phyloP scores from a whole-genome alignment of 2,329 filamentous ascomycete species.

The Sordariomycetes sp. region DNA sequence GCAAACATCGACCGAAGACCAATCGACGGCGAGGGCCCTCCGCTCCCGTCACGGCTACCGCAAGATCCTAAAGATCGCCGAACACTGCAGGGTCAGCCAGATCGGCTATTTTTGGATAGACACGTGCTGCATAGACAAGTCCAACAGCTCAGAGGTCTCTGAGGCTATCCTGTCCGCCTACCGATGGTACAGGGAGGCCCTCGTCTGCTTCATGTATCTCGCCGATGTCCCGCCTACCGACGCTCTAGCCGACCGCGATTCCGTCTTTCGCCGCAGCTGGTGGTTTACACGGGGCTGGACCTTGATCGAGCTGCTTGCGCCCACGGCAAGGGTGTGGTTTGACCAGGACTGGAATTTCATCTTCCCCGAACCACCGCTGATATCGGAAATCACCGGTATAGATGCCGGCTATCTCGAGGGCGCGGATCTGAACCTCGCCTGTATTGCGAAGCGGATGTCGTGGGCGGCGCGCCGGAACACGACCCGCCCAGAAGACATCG shows the following conservation, averaged over 20 bases:
- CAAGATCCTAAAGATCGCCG: constrained; percentile 3
- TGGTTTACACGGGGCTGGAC: constrained; percentile 17
- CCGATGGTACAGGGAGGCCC: constrained; percentile 8
- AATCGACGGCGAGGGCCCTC: constrained; percentile 1
- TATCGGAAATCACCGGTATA: constrained; percentile 6
- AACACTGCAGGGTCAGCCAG: constrained; percentile 6
- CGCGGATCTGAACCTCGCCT: constrained; percentile 6
- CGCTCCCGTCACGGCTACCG: constrained; percentile 1
- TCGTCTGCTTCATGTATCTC: constrained; percentile 10
- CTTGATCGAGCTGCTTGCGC: constrained; percentile 16
- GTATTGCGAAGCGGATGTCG: constrained; percentile 5
- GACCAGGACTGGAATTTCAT: constrained; percentile 11
- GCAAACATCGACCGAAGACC: constrained; percentile 1
- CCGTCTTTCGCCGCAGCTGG: constrained; percentile 7
- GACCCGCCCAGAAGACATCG: constrained; percentile 15
- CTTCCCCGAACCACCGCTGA: constrained; percentile 8
- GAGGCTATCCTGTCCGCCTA: constrained; percentile 12
- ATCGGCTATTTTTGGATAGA: constrained; percentile 12
- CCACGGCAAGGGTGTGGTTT: constrained; percentile 6
- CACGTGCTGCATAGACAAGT: constrained; percentile 13
- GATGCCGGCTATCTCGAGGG: constrained; percentile 4
- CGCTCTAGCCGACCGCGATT: constrained; percentile 1
- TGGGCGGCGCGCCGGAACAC: constrained; percentile 17
- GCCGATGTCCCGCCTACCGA: constrained; percentile 7
- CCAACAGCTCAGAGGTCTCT: constrained; percentile 9